Evolutionary conservation across 495 filamentous ascomycete genomes (phyloP).

Genomic region (Neurospora sp.): DNA sequence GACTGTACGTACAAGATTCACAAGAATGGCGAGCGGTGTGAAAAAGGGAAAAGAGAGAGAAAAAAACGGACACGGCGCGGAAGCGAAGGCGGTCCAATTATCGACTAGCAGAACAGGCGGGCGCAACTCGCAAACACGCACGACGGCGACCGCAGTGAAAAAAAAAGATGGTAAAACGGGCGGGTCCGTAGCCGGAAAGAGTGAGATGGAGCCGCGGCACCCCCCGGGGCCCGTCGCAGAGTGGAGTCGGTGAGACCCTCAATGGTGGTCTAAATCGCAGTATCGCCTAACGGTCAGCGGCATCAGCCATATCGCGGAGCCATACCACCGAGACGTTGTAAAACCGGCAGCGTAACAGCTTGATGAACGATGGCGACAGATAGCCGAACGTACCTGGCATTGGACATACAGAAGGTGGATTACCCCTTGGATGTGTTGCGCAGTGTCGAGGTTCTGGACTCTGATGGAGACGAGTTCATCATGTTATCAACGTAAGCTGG

Average conservation of each 20-base stretch:
- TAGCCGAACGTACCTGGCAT: neutral
- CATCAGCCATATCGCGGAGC: neutral
- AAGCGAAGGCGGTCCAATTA: constrained; percentile 4
- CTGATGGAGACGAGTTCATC: neutral
- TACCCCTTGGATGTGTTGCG: neutral
- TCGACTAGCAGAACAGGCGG: neutral
- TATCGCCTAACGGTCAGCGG: neutral
- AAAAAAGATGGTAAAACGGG: constrained; percentile 11
- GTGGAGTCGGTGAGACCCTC: constrained; percentile 20
- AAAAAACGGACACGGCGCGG: constrained; percentile 11
- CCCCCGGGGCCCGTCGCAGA: neutral
- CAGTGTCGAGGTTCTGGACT: neutral
- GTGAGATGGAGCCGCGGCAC: constrained; percentile 9
- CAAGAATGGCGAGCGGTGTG: neutral
- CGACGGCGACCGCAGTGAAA: constrained; percentile 6
- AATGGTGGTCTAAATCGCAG: neutral
- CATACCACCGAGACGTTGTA: neutral
- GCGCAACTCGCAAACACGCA: neutral
- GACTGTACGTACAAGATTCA: neutral
- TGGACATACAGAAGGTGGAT: neutral
- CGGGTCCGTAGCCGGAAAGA: constrained; percentile 13
- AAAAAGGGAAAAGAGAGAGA: constrained; percentile 14
- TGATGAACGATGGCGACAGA: neutral
- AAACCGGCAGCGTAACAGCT: neutral
- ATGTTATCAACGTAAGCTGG: neutral